These are phyloP conservation scores for Cardiospermum halicacabum DNA, from an alignment of 345 rosid genomes.

Conservation along the genomic window DNA sequence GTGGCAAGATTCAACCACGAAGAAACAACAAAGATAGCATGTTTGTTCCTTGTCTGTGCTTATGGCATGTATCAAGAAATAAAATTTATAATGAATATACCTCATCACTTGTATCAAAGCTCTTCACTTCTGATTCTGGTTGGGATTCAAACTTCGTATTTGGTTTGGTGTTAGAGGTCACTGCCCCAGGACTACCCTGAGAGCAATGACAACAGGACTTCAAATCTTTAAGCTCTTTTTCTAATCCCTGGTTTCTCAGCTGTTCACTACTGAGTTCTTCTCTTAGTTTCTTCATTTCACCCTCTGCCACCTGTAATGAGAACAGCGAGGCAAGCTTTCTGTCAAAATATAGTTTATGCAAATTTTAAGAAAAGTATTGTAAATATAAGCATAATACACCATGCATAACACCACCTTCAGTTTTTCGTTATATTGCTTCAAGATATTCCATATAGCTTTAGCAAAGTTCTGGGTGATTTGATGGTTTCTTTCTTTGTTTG, in stretches of 20 bases:
- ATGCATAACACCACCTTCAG: slow-evolving; percentile 44
- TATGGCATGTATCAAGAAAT: neutral
- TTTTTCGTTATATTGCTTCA: slow-evolving; percentile 70
- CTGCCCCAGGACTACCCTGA: slow-evolving; percentile 22
- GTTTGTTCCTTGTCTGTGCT: neutral
- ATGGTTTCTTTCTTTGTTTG: slow-evolving; percentile 41
- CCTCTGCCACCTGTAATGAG: slow-evolving; percentile 59
- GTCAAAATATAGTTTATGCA: neutral
- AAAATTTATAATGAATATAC: slow-evolving; percentile 19
- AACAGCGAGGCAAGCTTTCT: neutral
- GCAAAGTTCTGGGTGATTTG: slow-evolving; percentile 60
- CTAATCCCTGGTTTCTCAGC: slow-evolving; percentile 40
- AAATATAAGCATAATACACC: slow-evolving; percentile 11
- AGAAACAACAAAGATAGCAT: neutral
- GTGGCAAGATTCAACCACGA: neutral
- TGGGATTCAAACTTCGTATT: slow-evolving; percentile 20
- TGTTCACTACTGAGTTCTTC: slow-evolving; percentile 49
- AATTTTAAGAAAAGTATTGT: neutral
- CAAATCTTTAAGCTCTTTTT: slow-evolving; percentile 43
- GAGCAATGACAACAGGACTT: slow-evolving; percentile 42
- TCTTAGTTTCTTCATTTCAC: slow-evolving; percentile 44
- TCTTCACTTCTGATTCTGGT: slow-evolving; percentile 17
- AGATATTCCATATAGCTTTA: slow-evolving; percentile 66
- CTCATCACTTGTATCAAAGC: slow-evolving; percentile 23
- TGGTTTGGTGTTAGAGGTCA: slow-evolving; percentile 15